Base-by-base conservation (phyloP, 768 basidiomycete genomes). In the Sporobolomyces roseus region DNA sequence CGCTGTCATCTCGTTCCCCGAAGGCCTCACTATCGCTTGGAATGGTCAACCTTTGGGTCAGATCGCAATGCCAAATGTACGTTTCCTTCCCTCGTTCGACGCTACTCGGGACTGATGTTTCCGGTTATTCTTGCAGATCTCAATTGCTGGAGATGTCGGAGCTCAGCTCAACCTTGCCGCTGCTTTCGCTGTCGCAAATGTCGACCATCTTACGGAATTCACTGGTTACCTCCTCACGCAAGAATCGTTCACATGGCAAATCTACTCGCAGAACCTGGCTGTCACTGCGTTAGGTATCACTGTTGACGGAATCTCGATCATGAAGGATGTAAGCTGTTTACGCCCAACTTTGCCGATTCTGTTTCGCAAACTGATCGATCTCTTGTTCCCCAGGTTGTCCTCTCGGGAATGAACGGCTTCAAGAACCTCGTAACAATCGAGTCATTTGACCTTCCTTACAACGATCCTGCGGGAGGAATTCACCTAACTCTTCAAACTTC, bases 381-480 rank as follows among this genome's bases (percentile, higher is more conserved):
- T 41, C 30, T 19, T 12, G 1, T 35, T 19, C 30, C 16, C 8
- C 43, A 63, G 62, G 84, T 89, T 14, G 83, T 84, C 7, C 78
- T 89, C 46, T 86, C 86, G 70, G 88, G 87, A 17, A 86, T 89
- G 80, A 86, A 88, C 75, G 84, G 85, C 29, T 78, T 89, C 43
- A 81, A 85, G 78, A 81, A 81, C 48, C 85, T 85, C 17, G 87
- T 89, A 25, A 78, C 77, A 30, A 87, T 89, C 66, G 78, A 85
- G 30, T 82, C 84, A 3, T 89, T 89, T 72, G 86, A 89, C 78
- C 78, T 89, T 30, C 88, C 88, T 0, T 80, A 81, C 16, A 82
- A 89, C 74, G 88, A 89, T 72, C 87, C 87, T 1, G 83, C 82
- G 14, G 88, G 88, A 25, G 87, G 88, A 17, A 85, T 89, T 61